phyloP scores from a whole-genome alignment of 352 stramenopile species.

The Plasmopara halstedii region DNA sequence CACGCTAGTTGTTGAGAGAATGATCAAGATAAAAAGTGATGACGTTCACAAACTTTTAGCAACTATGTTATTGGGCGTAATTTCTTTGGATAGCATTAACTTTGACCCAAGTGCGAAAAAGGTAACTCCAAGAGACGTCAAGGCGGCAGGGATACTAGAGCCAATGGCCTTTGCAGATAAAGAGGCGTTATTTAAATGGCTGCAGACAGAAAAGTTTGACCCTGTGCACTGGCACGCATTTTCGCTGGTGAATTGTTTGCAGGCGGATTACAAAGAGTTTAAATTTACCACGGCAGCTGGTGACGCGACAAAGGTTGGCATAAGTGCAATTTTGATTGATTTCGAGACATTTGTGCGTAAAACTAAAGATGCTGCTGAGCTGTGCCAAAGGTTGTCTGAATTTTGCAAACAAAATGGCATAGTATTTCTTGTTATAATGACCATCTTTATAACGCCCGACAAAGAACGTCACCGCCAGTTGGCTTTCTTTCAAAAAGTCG shows the following conservation, averaged over 20 bases:
- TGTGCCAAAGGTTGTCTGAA: constrained; percentile 22
- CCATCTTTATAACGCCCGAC: constrained; percentile 40
- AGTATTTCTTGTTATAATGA: constrained; percentile 65
- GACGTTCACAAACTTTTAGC: constrained; percentile 33
- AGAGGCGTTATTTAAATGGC: constrained; percentile 48
- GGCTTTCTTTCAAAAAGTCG: constrained; percentile 45
- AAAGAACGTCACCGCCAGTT: constrained; percentile 44
- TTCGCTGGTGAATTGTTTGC: constrained; percentile 54
- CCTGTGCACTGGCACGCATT: constrained; percentile 53
- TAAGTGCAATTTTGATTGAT: constrained; percentile 57
- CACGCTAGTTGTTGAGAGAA: constrained; percentile 68
- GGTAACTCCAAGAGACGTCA: constrained; percentile 54
- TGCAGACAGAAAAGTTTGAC: constrained; percentile 65
- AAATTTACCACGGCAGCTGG: constrained; percentile 4
- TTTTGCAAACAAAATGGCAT: constrained; percentile 45
- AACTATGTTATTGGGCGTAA: constrained; percentile 72
- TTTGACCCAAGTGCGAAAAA: constrained; percentile 71
- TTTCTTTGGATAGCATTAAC: constrained; percentile 73
- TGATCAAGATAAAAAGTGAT: constrained; percentile 14
- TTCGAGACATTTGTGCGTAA: constrained; percentile 46
- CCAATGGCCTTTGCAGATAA: constrained; percentile 33
- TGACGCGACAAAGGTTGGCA: constrained; percentile 27
- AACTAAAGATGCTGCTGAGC: constrained; percentile 14
- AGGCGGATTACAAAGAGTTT: constrained; percentile 82
- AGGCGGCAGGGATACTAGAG: constrained; percentile 35